Evolutionary conservation across 108 stramenopile species (phyloP).

Genomic region (Cyclostephanos invisitatus): DNA sequence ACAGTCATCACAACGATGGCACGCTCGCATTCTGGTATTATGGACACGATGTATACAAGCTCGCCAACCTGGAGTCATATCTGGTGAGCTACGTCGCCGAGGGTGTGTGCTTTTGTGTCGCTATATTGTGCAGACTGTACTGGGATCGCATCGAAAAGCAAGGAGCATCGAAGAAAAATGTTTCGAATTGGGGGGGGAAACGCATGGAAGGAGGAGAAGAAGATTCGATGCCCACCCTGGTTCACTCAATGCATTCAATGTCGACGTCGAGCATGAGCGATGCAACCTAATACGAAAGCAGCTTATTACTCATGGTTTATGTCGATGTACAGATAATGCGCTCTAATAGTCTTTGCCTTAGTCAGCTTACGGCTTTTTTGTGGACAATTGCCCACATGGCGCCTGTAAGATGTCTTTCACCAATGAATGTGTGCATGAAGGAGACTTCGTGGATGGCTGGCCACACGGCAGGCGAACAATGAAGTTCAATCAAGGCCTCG

Average conservation of each 20-base stretch:
- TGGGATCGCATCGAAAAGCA: constrained; percentile 26
- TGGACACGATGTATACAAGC: constrained; percentile 59
- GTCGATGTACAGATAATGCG: too few species aligned
- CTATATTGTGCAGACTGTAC: constrained; percentile 3
- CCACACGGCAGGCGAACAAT: constrained; percentile 32
- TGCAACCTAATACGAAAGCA: background rate
- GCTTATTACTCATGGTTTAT: too few species aligned
- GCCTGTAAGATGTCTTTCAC: background rate
- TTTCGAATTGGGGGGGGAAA: background rate
- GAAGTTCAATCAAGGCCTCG: constrained; percentile 9
- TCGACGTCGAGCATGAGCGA: background rate
- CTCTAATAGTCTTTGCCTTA: too few species aligned
- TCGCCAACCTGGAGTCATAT: constrained; percentile 49
- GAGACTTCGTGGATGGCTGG: constrained; percentile 21
- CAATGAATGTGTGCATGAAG: constrained; percentile 2
- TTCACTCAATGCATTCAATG: background rate
- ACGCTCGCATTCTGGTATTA: constrained; percentile 39
- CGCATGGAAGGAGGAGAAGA: background rate
- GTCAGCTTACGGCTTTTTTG: too few species aligned
- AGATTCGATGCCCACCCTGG: background rate
- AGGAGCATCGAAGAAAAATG: background rate
- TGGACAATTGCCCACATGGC: background rate
- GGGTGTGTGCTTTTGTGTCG: constrained; percentile 35
- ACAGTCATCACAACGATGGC: constrained; percentile 51
- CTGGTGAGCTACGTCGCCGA: constrained; percentile 57